Conservation (phyloP, 2,329 filamentous ascomycete species). For the Nigrograna mackinnonii region DNA sequence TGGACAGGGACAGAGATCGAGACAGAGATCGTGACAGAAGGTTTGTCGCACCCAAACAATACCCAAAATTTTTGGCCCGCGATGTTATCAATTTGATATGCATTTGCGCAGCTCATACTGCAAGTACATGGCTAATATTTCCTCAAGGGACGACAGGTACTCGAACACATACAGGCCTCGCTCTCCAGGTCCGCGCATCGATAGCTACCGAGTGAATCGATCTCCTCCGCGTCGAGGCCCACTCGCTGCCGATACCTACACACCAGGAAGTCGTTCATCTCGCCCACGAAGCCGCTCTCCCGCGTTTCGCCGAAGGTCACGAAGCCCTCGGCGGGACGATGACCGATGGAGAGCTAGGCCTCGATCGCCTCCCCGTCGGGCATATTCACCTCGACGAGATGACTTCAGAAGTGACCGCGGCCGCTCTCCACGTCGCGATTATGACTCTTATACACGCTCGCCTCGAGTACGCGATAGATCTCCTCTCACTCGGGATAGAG, state of each 20-base stretch:
- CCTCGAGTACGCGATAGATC: slow-evolving; percentile 48
- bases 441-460: slow-evolving; percentile 44
- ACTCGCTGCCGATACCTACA: slow-evolving; percentile 45
- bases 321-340: slow-evolving; percentile 42
- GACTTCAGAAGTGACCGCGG: slow-evolving; percentile 40
- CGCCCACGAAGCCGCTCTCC: slow-evolving; percentile 45
- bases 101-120: slow-evolving; percentile 1
- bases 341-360: slow-evolving; percentile 49
- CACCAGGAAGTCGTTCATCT: slow-evolving; percentile 36
- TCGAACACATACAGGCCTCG: slow-evolving; percentile 43
- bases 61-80: too few species aligned
- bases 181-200: slow-evolving; percentile 36
- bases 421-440: slow-evolving; percentile 45
- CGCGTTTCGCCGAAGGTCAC: slow-evolving; percentile 41
- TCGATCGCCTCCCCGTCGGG: slow-evolving; percentile 53
- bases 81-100: too few species aligned
- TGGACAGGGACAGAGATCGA: slow-evolving; percentile 44
- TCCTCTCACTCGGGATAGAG: slow-evolving; percentile 47
- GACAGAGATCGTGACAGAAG: slow-evolving; percentile 48
- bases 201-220: slow-evolving; percentile 40
- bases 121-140: slow-evolving; percentile 13
- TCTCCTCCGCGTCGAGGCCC: slow-evolving; percentile 39
- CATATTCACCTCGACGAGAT: slow-evolving; percentile 42
- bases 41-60: slow-evolving; percentile 40
- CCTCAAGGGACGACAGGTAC: slow-evolving; percentile 37